Evolutionary conservation across 1,284 basidiomycete species (phyloP).

Genomic region (Golubevia pallescens): DNA sequence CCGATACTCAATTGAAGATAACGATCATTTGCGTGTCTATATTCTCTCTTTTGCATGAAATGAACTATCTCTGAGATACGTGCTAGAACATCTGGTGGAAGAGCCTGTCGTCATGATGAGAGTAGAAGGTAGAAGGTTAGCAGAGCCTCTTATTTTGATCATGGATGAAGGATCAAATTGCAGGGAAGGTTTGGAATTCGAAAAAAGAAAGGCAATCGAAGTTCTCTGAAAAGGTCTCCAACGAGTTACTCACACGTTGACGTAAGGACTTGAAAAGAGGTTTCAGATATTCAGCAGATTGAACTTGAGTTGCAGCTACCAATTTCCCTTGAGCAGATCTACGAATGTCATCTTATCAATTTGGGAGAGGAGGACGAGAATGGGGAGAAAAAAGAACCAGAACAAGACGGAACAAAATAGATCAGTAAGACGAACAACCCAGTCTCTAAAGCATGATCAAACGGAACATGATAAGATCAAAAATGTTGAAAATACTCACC

Average conservation of each 20-base stretch:
- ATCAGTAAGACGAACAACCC: too few species aligned
- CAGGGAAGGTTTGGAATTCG: neutral
- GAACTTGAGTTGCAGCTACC: slow-evolving; percentile 91
- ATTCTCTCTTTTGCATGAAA: slow-evolving; percentile 91
- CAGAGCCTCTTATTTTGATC: too few species aligned
- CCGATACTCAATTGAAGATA: slow-evolving; percentile 96
- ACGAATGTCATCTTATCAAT: slow-evolving; percentile 73
- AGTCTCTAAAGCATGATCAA: too few species aligned
- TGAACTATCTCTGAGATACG: slow-evolving; percentile 94
- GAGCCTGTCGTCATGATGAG: slow-evolving; percentile 73
- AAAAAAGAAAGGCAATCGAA: too few species aligned
- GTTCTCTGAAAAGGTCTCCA: too few species aligned
- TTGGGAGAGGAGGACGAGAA: too few species aligned
- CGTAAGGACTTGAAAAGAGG: slow-evolving; percentile 90
- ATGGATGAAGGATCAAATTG: slow-evolving; percentile 2
- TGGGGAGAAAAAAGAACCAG: too few species aligned
- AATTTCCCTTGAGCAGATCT: slow-evolving; percentile 88
- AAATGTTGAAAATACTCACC: slow-evolving; percentile 66
- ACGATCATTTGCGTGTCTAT: slow-evolving; percentile 92
- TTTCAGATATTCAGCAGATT: slow-evolving; percentile 94
- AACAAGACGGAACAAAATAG: too few species aligned
- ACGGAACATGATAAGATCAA: neutral
- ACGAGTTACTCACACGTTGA: slow-evolving; percentile 79
- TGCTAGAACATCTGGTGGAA: slow-evolving; percentile 83
- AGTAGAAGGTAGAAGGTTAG: too few species aligned